Base-by-base conservation (phyloP, 2,329 filamentous ascomycete genomes). In the Colletotrichum sidae region DNA sequence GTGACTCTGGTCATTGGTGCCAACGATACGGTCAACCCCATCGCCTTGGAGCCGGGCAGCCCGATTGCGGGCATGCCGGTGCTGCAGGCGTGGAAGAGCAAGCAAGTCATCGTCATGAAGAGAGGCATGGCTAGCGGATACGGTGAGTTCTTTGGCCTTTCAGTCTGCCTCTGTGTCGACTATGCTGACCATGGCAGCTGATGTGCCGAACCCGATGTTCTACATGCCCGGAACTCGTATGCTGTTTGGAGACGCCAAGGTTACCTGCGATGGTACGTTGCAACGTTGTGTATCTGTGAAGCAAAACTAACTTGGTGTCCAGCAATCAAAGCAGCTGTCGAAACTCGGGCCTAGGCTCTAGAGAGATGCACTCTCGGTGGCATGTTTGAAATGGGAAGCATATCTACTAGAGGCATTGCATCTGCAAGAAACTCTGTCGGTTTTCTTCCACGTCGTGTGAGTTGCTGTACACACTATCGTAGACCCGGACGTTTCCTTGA, bases 61-160 rank as follows among this genome's bases (percentile, higher is more conserved):
- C 86, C 92, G 0, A 97, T 97, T 70, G 93, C 93, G 1, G 94
- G 94, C 2, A 97, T 97, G 94, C 94, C 94, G 0, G 93, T 97
- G 25, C 81, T 97, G 70, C 92, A 97, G 69, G 94, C 92, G 6
- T 97, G 94, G 92, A 96, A 97, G 88, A 94, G 91, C 73, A 97
- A 96, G 83, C 90, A 95, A 74, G 92, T 96, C 2, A 87, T 97
- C 57, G 91, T 97, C 10, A 97, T 97, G 94, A 97, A 97, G 86
- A 84, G 94, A 65, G 90, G 93, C 55, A 90, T 97, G 90, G 90
- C 91, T 6, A 94, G 91, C 75, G 93, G 93, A 67, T 97, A 97
- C 77, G 92, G 90, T 91, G 72, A 79, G 87, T 79, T 50, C 39
- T 45, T 25, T 2, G 8, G 12, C 15, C 4, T 17, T 10, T 10